Percentiles rank a stretch among this genome's conserved stretches.
These are phyloP conservation scores for Oenanthe sinensis DNA, from an alignment of 129 eudicot species.

Conservation along the genomic window DNA sequence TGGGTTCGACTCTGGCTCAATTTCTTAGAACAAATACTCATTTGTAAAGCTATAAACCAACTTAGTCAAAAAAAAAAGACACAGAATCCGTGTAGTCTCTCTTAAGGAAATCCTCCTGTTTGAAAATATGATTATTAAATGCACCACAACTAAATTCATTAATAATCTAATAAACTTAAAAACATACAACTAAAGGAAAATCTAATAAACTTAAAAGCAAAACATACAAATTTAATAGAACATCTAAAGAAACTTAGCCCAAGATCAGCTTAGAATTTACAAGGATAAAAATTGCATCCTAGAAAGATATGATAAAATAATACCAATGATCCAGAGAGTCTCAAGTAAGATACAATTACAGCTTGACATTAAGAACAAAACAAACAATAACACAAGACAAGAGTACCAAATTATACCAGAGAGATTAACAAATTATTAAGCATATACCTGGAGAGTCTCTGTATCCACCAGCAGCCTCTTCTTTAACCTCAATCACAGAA, in stretches of 20 bases:
- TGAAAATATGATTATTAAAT: background rate
- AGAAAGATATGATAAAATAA: background rate
- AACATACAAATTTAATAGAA: background rate
- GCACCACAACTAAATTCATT: background rate
- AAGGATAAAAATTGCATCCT: background rate
- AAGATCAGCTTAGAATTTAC: background rate
- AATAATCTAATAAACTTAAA: background rate
- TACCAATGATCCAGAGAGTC: background rate
- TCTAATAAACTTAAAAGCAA: background rate
- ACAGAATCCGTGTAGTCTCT: background rate
- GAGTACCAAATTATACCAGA: background rate
- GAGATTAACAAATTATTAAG: background rate
- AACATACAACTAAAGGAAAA: background rate
- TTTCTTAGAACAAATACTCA: no score
- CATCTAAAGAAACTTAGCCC: background rate
- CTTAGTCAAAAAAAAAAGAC: no score
- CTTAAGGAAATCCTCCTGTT: background rate
- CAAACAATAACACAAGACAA: background rate
- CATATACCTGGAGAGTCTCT: constrained; percentile 39
- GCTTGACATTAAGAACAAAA: background rate
- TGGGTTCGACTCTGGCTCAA: no score
- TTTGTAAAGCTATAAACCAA: no score
- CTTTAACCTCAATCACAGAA: constrained; percentile 35
- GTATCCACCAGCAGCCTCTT: constrained; percentile 39
- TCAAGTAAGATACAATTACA: background rate